These are phyloP conservation scores for Talaromyces wortmannii DNA, from an alignment of 495 filamentous ascomycete species.

Conservation along the genomic window DNA sequence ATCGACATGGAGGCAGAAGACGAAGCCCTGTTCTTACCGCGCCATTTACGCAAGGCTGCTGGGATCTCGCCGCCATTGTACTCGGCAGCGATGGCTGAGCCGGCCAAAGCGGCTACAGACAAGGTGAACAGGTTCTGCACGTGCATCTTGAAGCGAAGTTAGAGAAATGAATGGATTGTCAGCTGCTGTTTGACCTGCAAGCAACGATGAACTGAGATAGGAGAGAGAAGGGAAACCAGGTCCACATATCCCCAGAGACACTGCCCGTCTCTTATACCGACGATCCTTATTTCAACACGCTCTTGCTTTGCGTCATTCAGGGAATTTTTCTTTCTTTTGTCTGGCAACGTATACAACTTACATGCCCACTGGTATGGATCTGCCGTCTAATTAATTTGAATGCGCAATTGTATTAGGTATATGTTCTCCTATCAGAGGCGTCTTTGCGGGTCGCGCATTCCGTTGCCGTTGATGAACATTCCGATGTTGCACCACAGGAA, in stretches of 20 bases:
- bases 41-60: background rate
- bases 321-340: too few relatives aligned
- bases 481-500: background rate
- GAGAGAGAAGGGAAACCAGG: background rate
- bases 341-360: too few relatives aligned
- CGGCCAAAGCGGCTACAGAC: constrained; percentile 13
- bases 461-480: background rate
- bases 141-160: constrained; percentile 13
- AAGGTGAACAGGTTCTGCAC: constrained; percentile 12
- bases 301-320: background rate
- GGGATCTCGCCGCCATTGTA: constrained; percentile 3
- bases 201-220: background rate
- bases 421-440: background rate
- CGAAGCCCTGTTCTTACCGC: background rate
- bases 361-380: constrained; percentile 1
- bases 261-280: background rate
- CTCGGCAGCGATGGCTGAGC: constrained; percentile 10
- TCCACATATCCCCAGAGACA: background rate
- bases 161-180: background rate
- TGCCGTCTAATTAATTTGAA: background rate
- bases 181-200: background rate
- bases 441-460: background rate
- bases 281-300: background rate
- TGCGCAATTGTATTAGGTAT: background rate
- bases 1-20: background rate